Percentiles rank a stretch among this genome's conserved stretches.
Evolutionary conservation across 352 stramenopile genomes (phyloP).

Genomic region (Pythium volutum): DNA sequence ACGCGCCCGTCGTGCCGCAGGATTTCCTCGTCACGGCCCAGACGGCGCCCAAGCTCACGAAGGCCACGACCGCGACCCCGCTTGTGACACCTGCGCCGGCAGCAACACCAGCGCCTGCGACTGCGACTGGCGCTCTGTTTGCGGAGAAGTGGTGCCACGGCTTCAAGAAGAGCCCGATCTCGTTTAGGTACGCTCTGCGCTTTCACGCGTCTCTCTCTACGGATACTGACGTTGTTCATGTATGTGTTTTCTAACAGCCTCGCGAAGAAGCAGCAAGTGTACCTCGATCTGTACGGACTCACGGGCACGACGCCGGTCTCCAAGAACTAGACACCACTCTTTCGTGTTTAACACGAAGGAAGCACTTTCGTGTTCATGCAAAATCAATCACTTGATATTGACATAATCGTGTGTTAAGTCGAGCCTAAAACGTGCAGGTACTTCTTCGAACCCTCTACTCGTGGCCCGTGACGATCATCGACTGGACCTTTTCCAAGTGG

Average conservation of each 20-base stretch:
- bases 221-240: neutral
- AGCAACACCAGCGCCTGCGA: conserved; percentile 5
- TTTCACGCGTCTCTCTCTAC: neutral
- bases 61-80: conserved; percentile 25
- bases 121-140: conserved; percentile 31
- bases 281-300: conserved; percentile 77
- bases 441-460: conserved; percentile 14
- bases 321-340: conserved; percentile 18
- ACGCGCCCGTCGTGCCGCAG: conserved; percentile 47
- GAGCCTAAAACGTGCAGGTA: neutral
- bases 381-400: conserved; percentile 8
- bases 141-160: conserved; percentile 77
- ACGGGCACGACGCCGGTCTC: conserved; percentile 71
- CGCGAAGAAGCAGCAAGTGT: conserved; percentile 82
- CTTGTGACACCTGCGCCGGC: conserved; percentile 12
- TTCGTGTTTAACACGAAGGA: neutral
- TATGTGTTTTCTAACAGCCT: conserved; percentile 33
- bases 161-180: conserved; percentile 80
- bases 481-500: conserved; percentile 83
- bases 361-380: neutral
- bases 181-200: conserved; percentile 33
- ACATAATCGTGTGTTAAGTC: conserved; percentile 11
- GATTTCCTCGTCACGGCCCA: conserved; percentile 71
- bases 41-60: conserved; percentile 48
- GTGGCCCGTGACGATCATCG: conserved; percentile 37